A percentile compares a stretch with the other conserved stretches of the same genome.
These are phyloP conservation scores for Comarum palustre DNA, from an alignment of 306 rosid genomes.

Conservation along the genomic window DNA sequence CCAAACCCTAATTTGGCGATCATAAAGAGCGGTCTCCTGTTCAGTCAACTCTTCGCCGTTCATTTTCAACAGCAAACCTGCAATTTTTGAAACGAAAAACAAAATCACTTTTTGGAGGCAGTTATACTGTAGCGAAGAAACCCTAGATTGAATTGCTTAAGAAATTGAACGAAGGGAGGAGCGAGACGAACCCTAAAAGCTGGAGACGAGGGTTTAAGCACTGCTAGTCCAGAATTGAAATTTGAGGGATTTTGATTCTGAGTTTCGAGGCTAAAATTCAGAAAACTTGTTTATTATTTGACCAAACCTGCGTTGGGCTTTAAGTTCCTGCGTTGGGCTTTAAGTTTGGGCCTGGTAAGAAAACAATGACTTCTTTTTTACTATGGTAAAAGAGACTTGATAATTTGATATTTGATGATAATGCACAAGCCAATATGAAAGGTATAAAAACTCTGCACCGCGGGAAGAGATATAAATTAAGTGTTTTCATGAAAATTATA, in stretches of 20 bases:
- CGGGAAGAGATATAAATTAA: too few relatives aligned
- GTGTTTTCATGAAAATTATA: too few relatives aligned
- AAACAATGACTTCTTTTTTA: not conserved
- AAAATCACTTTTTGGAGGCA: not conserved
- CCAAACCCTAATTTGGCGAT: conserved; percentile 99
- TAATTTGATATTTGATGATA: too few relatives aligned
- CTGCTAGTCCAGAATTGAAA: not conserved
- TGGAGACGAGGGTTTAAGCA: not conserved
- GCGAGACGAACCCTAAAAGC: not conserved
- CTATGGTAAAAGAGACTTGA: too few relatives aligned
- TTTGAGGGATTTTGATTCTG: not conserved
- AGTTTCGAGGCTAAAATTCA: conserved; percentile 1
- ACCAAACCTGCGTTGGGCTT: not conserved
- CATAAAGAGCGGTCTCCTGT: conserved; percentile 91
- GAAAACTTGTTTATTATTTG: not conserved
- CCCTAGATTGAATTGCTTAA: not conserved
- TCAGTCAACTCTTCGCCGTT: conserved; percentile 93
- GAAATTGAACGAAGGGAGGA: not conserved
- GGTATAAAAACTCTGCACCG: too few relatives aligned
- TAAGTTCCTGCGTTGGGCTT: not conserved
- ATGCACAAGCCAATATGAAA: too few relatives aligned
- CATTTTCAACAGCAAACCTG: conserved; percentile 58
- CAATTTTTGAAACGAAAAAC: not conserved
- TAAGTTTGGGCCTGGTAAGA: not conserved
- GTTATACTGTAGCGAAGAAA: not conserved